Conservation (phyloP, 371 early-diverging fungal species). For the Nosema muscidifuracis region DNA sequence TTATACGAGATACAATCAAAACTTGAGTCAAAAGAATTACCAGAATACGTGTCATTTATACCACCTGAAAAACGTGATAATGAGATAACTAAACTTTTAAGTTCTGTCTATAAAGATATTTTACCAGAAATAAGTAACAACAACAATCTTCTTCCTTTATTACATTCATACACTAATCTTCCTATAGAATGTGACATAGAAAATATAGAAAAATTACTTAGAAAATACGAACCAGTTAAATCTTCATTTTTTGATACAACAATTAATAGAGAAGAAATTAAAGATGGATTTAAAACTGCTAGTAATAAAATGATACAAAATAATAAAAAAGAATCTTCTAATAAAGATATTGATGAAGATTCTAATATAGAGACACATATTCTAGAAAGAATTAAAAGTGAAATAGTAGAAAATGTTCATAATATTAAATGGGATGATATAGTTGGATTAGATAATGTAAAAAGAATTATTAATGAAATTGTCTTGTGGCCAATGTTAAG, state of each 20-base stretch:
- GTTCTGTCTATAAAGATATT: constrained; percentile 3
- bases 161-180: constrained; percentile 30
- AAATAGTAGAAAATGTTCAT: constrained; percentile 46
- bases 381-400: constrained; percentile 48
- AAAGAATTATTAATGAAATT: constrained; percentile 71
- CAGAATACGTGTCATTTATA: constrained; percentile 30
- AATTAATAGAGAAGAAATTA: background rate
- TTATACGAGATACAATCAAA: constrained; percentile 34
- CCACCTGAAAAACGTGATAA: constrained; percentile 23
- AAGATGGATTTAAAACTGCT: constrained; percentile 33
- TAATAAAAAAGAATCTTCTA: background rate
- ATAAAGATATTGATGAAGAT: constrained; percentile 15
- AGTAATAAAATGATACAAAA: constrained; percentile 9
- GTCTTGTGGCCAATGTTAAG: constrained; percentile 74
- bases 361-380: constrained; percentile 42
- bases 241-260: constrained; percentile 18
- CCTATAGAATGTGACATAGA: constrained; percentile 26
- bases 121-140: constrained; percentile 35
- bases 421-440: constrained; percentile 71
- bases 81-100: constrained; percentile 2
- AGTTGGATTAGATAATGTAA: constrained; percentile 77
- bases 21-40: constrained; percentile 29
- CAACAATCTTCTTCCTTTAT: constrained; percentile 30
- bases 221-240: constrained; percentile 11
- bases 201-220: constrained; percentile 29